phyloP scores from a whole-genome alignment of 2,329 filamentous ascomycete genomes.

The Bipolaris zeicola region DNA sequence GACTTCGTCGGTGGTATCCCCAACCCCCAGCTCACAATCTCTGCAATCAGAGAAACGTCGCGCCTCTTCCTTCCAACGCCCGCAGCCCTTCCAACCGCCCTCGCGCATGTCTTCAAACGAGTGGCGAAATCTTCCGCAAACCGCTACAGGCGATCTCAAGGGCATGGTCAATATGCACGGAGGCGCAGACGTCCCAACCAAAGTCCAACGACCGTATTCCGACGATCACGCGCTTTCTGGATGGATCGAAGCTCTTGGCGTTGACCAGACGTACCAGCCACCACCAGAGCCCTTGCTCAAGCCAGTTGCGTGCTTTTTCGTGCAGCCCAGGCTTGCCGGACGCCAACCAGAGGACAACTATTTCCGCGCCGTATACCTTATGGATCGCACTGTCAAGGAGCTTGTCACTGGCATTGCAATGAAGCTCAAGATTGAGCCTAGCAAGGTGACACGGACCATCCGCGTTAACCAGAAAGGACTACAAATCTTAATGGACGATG shows the following conservation, averaged over 20 bases:
- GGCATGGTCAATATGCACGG: conserved; percentile 50
- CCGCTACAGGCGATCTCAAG: conserved; percentile 58
- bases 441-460: conserved; percentile 71
- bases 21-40: conserved; percentile 56
- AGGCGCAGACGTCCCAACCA: conserved; percentile 60
- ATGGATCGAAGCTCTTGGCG: conserved; percentile 89
- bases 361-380: conserved; percentile 85
- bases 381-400: conserved; percentile 74
- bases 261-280: conserved; percentile 84
- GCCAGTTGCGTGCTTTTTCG: conserved; percentile 86
- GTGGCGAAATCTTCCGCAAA: conserved; percentile 65
- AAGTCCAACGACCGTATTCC: conserved; percentile 61
- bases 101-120: conserved; percentile 55
- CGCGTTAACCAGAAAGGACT: conserved; percentile 76
- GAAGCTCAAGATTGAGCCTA: conserved; percentile 81
- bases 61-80: conserved; percentile 52
- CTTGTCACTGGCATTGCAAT: conserved; percentile 73
- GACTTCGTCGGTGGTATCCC: conserved; percentile 60
- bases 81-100: conserved; percentile 50
- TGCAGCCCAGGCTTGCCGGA: conserved; percentile 63
- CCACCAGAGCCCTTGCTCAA: conserved; percentile 74
- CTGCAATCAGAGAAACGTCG: conserved; percentile 49
- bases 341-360: conserved; percentile 64
- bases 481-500: conserved; percentile 87
- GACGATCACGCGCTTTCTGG: conserved; percentile 71